Percentiles rank a stretch among this genome's conserved stretches.
Conservation (phyloP, 768 basidiomycete species). For the Amanita inopinata region DNA sequence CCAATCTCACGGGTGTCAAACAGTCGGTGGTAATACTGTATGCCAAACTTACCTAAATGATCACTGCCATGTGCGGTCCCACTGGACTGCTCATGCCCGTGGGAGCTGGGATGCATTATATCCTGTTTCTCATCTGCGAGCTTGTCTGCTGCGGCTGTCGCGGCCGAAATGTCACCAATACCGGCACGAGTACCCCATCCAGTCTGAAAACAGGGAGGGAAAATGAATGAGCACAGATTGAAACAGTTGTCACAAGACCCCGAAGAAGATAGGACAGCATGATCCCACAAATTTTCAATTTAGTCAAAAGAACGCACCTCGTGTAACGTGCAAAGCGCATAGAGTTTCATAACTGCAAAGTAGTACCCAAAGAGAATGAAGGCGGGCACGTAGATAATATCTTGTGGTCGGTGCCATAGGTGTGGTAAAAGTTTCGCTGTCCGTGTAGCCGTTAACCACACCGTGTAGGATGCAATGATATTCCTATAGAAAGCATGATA, state of each 20-base stretch:
- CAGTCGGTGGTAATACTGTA: neutral
- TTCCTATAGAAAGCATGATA: conserved; percentile 38
- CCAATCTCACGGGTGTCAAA: neutral
- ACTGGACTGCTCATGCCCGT: too few relatives aligned
- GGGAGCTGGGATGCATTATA: conserved; percentile 3
- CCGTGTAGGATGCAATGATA: conserved; percentile 53
- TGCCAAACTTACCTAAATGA: conserved; percentile 3
- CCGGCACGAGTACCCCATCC: conserved; percentile 96
- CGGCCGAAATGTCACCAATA: conserved; percentile 75
- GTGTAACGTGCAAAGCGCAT: conserved; percentile 83
- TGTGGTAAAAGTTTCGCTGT: conserved; percentile 80
- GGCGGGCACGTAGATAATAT: conserved; percentile 76
- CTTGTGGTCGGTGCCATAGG: conserved; percentile 65
- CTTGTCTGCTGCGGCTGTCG: conserved; percentile 57
- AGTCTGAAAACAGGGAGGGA: conserved; percentile 35
- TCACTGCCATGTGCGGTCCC: conserved; percentile 13
- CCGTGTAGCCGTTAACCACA: conserved; percentile 64
- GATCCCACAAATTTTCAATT: neutral
- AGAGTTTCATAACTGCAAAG: conserved; percentile 91
- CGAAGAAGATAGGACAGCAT: too few relatives aligned
- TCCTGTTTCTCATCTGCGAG: conserved; percentile 25
- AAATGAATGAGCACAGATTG: too few relatives aligned
- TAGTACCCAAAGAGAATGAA: conserved; percentile 89
- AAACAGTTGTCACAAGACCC: too few relatives aligned
- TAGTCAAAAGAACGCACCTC: conserved; percentile 40